Conservation (phyloP, 2,329 filamentous ascomycete species). For the Cordyceps farinosa region DNA sequence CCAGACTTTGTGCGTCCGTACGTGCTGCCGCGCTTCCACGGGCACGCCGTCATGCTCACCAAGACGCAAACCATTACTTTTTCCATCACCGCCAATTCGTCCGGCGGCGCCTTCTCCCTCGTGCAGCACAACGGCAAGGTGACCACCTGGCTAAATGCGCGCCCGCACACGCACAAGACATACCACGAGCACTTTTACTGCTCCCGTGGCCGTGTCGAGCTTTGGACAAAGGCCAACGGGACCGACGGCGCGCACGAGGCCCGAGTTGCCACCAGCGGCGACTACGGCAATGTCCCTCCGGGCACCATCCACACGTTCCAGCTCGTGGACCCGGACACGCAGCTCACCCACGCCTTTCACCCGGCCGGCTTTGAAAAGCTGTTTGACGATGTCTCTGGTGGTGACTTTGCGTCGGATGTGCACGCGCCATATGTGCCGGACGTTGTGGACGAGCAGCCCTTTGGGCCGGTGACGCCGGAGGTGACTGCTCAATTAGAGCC, state of each 20-base stretch:
- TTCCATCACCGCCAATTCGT: slow-evolving; percentile 24
- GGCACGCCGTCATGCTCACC: slow-evolving; percentile 23
- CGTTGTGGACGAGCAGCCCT: slow-evolving; percentile 19
- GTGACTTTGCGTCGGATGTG: slow-evolving; percentile 16
- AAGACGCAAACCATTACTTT: slow-evolving; percentile 23
- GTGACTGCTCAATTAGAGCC: slow-evolving; percentile 8
- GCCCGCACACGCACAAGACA: slow-evolving; percentile 22
- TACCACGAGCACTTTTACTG: slow-evolving; percentile 26
- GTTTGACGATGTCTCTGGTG: slow-evolving; percentile 21
- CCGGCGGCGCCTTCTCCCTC: slow-evolving; percentile 24
- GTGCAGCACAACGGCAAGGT: slow-evolving; percentile 24
- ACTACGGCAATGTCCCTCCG: slow-evolving; percentile 24
- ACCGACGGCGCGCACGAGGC: slow-evolving; percentile 22
- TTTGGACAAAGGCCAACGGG: slow-evolving; percentile 23
- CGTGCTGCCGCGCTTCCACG: slow-evolving; percentile 25
- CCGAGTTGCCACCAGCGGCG: slow-evolving; percentile 21
- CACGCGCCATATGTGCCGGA: slow-evolving; percentile 21
- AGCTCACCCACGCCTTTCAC: slow-evolving; percentile 25
- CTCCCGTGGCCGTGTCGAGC: slow-evolving; percentile 22
- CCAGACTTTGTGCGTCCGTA: slow-evolving; percentile 24
- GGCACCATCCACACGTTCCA: slow-evolving; percentile 25
- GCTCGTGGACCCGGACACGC: slow-evolving; percentile 23
- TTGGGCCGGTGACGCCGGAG: slow-evolving; percentile 21
- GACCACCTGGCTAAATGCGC: slow-evolving; percentile 21
- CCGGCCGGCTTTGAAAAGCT: slow-evolving; percentile 25